Evolutionary conservation across 2,329 filamentous ascomycete species (phyloP).

Genomic region (Fusarium palustre): DNA sequence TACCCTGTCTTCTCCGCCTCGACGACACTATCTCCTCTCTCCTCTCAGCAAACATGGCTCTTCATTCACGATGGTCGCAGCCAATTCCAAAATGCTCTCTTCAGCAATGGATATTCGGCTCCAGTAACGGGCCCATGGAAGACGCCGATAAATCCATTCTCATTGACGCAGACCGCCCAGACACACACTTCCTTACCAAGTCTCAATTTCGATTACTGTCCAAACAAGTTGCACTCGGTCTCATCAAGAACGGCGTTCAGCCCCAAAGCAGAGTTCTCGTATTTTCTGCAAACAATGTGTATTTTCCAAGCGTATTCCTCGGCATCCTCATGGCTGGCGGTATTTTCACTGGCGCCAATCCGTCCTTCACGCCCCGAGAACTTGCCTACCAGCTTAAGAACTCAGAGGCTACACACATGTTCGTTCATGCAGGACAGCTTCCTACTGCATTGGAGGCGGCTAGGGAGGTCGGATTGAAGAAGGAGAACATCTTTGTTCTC

Average conservation of each 20-base stretch:
- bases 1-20: background rate
- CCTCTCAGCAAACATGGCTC: constrained; percentile 53
- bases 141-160: constrained; percentile 58
- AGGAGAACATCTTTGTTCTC: constrained; percentile 73
- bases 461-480: constrained; percentile 64
- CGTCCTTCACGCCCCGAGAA: constrained; percentile 74
- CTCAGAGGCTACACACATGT: constrained; percentile 73
- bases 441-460: constrained; percentile 75
- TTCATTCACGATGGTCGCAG: constrained; percentile 59
- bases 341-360: constrained; percentile 81
- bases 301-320: constrained; percentile 76
- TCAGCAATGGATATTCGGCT: constrained; percentile 67
- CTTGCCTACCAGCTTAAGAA: constrained; percentile 80
- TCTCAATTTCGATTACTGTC: constrained; percentile 74
- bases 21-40: background rate
- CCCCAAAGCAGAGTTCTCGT: constrained; percentile 77
- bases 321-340: constrained; percentile 82
- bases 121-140: constrained; percentile 54
- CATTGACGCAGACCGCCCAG: constrained; percentile 74
- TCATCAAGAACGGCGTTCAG: constrained; percentile 71
- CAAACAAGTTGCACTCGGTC: constrained; percentile 77
- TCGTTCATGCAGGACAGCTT: constrained; percentile 70
- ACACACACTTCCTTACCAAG: constrained; percentile 73
- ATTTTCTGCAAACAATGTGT: constrained; percentile 80
- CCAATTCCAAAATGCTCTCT: constrained; percentile 63